Evolutionary conservation across 2,329 filamentous ascomycete genomes (phyloP).

Genomic region (Xylaria sp.): DNA sequence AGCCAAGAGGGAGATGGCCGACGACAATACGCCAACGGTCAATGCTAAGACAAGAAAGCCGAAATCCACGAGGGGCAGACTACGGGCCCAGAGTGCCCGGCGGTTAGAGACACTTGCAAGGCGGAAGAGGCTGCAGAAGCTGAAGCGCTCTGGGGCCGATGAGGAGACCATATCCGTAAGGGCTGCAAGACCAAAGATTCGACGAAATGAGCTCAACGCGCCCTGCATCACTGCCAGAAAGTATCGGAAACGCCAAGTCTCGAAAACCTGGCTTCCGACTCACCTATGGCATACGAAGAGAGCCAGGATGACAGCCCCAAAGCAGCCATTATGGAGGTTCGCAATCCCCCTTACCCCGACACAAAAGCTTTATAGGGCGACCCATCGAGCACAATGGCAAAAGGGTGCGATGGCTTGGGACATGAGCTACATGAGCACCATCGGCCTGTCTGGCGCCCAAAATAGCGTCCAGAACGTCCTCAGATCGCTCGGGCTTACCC

Average conservation of each 20-base stretch:
- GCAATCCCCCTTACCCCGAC: constrained; percentile 82
- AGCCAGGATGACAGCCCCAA: constrained; percentile 81
- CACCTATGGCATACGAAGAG: constrained; percentile 94
- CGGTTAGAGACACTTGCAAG: constrained; percentile 67
- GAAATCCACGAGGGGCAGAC: constrained; percentile 56
- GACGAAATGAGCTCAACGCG: constrained; percentile 69
- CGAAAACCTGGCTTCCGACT: constrained; percentile 94
- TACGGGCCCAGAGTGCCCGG: constrained; percentile 77
- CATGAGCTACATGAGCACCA: constrained; percentile 89
- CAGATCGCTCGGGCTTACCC: constrained; percentile 63
- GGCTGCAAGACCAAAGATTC: constrained; percentile 64
- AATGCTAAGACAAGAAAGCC: constrained; percentile 66
- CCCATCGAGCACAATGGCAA: constrained; percentile 76
- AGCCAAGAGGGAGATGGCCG: constrained; percentile 74
- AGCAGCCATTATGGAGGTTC: constrained; percentile 86
- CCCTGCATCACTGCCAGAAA: constrained; percentile 59
- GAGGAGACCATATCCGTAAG: constrained; percentile 43
- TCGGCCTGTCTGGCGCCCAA: constrained; percentile 71
- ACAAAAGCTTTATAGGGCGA: constrained; percentile 86
- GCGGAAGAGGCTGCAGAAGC: constrained; percentile 46
- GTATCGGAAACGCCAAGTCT: constrained; percentile 81
- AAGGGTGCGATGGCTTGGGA: constrained; percentile 88
- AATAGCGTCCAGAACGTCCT: constrained; percentile 68
- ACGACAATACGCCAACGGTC: constrained; percentile 88
- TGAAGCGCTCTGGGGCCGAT: constrained; percentile 38